Evolutionary conservation across 2,329 filamentous ascomycete genomes (phyloP).

Genomic region (Fusarium xyrophilum): DNA sequence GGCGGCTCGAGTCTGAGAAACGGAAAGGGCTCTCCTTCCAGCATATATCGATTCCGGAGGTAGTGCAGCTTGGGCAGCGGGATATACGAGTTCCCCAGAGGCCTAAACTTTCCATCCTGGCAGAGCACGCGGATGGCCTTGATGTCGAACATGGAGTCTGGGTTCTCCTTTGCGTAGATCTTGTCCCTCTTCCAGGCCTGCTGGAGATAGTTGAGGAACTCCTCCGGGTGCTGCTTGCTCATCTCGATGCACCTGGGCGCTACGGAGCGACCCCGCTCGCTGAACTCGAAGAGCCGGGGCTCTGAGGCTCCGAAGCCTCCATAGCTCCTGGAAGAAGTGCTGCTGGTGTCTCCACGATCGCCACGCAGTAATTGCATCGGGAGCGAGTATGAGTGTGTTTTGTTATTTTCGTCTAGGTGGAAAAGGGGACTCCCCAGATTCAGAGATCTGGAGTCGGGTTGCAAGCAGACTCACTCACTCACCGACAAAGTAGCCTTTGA

Average conservation of each 20-base stretch:
- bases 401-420: not conserved
- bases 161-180: slow-evolving; percentile 33
- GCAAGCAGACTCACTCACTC: slow-evolving; percentile 29
- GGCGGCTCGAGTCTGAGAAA: slow-evolving; percentile 33
- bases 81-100: slow-evolving; percentile 33
- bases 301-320: slow-evolving; percentile 33
- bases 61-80: slow-evolving; percentile 38
- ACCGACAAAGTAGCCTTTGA: slow-evolving; percentile 36
- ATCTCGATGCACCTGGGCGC: slow-evolving; percentile 33
- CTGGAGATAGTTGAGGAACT: slow-evolving; percentile 35
- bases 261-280: slow-evolving; percentile 32
- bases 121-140: slow-evolving; percentile 31
- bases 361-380: slow-evolving; percentile 37
- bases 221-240: slow-evolving; percentile 31
- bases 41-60: slow-evolving; percentile 37
- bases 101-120: slow-evolving; percentile 28
- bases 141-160: slow-evolving; percentile 31
- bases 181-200: slow-evolving; percentile 35
- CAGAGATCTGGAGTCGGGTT: slow-evolving; percentile 22
- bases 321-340: slow-evolving; percentile 34
- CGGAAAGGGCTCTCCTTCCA: slow-evolving; percentile 34
- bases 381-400: slow-evolving; percentile 17
- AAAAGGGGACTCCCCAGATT: slow-evolving; percentile 24
- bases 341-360: slow-evolving; percentile 37
- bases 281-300: slow-evolving; percentile 36